Evolutionary conservation across 1,284 basidiomycete genomes (phyloP).

Genomic region (Austroboletus novae-zelandiae): DNA sequence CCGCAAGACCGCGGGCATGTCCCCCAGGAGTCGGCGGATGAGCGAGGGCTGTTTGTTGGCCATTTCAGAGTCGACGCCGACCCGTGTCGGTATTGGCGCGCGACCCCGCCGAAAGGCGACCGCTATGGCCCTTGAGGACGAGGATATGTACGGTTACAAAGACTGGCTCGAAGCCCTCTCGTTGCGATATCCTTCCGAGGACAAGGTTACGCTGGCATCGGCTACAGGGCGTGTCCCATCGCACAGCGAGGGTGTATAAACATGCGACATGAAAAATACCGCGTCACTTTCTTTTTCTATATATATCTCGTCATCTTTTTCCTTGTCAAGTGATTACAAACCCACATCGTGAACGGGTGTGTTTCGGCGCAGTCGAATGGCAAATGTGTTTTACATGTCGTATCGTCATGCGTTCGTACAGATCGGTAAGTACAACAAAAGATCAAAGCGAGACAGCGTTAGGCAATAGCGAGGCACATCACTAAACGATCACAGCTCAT

Average conservation of each 20-base stretch:
- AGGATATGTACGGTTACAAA: background rate
- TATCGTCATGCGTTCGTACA: background rate
- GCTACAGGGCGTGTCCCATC: background rate
- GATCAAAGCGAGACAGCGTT: background rate
- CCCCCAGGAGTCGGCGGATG: conserved; percentile 9
- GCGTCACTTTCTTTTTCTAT: background rate
- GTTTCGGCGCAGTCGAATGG: conserved; percentile 1
- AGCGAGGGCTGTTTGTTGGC: conserved; percentile 24
- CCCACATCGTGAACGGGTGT: background rate
- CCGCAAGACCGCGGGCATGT: background rate
- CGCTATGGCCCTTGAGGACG: conserved; percentile 8
- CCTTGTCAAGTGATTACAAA: background rate
- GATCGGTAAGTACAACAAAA: background rate
- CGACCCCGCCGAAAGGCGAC: conserved; percentile 2
- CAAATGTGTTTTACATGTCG: background rate
- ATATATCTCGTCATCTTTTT: no score
- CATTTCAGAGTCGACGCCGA: conserved; percentile 16
- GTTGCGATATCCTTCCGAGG: conserved; percentile 4
- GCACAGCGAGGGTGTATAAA: background rate
- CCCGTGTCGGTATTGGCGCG: conserved; percentile 12
- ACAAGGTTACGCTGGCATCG: background rate
- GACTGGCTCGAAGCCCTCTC: conserved; percentile 25
- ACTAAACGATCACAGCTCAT: conserved; percentile 4
- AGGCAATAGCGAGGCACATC: background rate
- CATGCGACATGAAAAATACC: background rate